A percentile compares a stretch with the other conserved stretches of the same genome.
phyloP scores from a whole-genome alignment of 257 asterid species.

The Solanum tacnaense region DNA sequence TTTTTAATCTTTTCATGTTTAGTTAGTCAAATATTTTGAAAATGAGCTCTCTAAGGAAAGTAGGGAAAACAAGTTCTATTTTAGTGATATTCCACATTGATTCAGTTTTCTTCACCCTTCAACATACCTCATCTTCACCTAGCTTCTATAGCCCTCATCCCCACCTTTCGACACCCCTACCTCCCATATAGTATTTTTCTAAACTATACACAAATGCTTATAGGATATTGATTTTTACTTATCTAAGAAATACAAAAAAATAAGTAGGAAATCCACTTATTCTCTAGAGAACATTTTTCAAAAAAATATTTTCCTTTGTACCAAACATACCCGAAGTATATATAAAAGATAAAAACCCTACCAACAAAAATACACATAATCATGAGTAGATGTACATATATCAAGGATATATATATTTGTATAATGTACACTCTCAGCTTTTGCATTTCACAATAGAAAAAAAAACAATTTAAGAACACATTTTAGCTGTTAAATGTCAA shows the following conservation, averaged over 20 bases:
- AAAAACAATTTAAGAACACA: background rate
- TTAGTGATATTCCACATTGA: no score
- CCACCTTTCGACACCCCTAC: background rate
- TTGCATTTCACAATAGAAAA: background rate
- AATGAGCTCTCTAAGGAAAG: background rate
- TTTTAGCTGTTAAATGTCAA: background rate
- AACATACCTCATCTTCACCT: background rate
- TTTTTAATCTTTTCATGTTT: background rate
- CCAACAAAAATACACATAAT: background rate
- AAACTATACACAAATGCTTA: background rate
- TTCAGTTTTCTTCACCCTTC: background rate
- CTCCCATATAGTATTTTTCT: background rate
- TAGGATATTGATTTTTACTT: background rate
- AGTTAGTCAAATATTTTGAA: background rate
- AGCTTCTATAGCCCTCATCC: background rate
- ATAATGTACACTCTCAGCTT: background rate
- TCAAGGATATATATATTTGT: background rate
- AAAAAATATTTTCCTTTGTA: background rate
- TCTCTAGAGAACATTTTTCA: no score
- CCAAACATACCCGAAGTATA: background rate
- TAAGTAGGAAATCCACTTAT: background rate
- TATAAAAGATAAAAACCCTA: background rate
- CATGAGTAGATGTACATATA: background rate
- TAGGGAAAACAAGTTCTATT: background rate
- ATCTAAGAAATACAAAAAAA: no score